These are phyloP conservation scores for Casuarina equisetifolia DNA, from an alignment of 306 rosid genomes.

Conservation along the genomic window DNA sequence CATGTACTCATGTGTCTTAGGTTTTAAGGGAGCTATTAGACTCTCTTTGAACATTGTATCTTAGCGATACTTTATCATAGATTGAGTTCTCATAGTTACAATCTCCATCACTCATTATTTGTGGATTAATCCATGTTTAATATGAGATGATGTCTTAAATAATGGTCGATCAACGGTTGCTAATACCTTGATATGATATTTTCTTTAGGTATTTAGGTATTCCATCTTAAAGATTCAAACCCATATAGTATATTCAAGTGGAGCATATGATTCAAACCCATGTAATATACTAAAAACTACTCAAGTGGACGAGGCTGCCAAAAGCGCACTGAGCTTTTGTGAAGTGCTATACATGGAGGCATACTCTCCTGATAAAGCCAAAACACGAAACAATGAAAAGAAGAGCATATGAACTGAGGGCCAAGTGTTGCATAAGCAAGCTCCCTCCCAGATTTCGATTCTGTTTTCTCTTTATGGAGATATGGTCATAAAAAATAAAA, in stretches of 20 bases:
- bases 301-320: neutral
- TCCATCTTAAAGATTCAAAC: too few relatives aligned
- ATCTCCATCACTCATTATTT: neutral
- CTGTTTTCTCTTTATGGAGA: too few relatives aligned
- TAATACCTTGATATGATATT: neutral
- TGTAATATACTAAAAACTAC: neutral
- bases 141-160: too few relatives aligned
- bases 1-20: too few relatives aligned
- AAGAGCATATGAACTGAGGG: neutral
- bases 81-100: neutral
- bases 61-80: too few relatives aligned
- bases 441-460: too few relatives aligned
- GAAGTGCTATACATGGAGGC: neutral
- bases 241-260: neutral
- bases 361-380: neutral
- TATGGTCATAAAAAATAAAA: too few relatives aligned
- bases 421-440: neutral
- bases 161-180: neutral
- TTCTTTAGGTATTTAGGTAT: neutral
- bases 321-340: neutral
- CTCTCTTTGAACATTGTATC: too few relatives aligned
- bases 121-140: too few relatives aligned
- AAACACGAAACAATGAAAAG: neutral
- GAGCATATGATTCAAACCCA: neutral
- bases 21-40: too few relatives aligned